Evolutionary conservation across 768 basidiomycete genomes (phyloP), one percentile per base, ranked within the genome.

Genomic region (Tephrocybe sp.): DNA sequence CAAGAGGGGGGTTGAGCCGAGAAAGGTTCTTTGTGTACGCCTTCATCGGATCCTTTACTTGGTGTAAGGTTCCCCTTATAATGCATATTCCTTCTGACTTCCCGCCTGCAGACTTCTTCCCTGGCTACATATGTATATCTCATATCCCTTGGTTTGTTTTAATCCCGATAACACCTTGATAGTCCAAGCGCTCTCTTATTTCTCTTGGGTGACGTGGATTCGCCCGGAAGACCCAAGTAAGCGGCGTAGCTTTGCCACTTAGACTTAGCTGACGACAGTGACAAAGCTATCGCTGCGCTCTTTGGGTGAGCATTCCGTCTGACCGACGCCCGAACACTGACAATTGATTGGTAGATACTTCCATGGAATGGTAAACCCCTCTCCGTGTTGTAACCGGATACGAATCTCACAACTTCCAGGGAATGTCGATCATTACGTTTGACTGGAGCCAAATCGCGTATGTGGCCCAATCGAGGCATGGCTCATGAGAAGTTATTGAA

Each of bases 21-120:
- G 84, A 87, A 60, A 76, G 80, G 11, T 91, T 88, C 71, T 90
- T 90, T 66, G 54, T 80, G 44, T 82, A 77, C 56, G 81, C 70
- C 1, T 85, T 85, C 63, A 57, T 76, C 12, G 77, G 68, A 36
- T 81, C 81, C 9, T 76, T 77, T 42, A 58, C 72, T 38, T 88
- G 85, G 86, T 85, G 80, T 81, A 61, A 60, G 78, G 65, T 5
- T 38, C 24, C 30, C 45, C 6, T 34, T 9, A 28, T 37, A 21
- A 23, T 2, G 20, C 33, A 18, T 10, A 10, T 67, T 58, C 65
- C 71, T 50, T 55, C 65, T 44, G 62, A 58, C 15, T 58, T 63
- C 45, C 60, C 62, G 47, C 66, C 48, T 38, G n/a, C 53, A 68
- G 66, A 69, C 48, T 64, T 73, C 60, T 63, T 75, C 55, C 73